Conservation (phyloP, 169 alveolate genomes). For the Theileria luwenshuni region DNA sequence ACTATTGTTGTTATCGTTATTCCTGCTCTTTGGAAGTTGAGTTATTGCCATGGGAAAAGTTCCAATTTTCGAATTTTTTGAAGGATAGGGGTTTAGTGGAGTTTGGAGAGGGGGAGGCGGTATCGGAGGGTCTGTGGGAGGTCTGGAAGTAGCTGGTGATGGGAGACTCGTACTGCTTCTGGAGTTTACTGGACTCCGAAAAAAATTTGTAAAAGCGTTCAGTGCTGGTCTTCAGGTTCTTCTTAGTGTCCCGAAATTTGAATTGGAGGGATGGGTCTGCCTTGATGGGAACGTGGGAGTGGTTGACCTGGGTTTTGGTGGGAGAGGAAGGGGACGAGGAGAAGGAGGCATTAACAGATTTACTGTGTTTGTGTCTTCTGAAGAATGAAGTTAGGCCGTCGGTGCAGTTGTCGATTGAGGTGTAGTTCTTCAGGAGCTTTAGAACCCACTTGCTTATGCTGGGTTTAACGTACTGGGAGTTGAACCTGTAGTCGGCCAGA, state of each 20-base stretch:
- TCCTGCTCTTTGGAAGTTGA: no score
- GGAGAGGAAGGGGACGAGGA: neutral
- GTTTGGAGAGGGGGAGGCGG: no score
- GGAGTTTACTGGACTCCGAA: neutral
- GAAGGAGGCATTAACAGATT: neutral
- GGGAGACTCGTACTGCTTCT: neutral
- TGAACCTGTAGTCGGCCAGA: conserved; percentile 87
- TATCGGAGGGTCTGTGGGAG: neutral
- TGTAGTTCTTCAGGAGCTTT: conserved; percentile 28
- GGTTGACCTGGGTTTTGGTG: neutral
- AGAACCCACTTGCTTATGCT: conserved; percentile 87
- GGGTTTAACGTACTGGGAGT: conserved; percentile 67
- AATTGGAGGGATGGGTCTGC: neutral
- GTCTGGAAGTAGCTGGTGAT: neutral
- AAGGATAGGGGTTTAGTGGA: no score
- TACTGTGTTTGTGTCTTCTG: neutral
- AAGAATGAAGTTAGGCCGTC: conserved; percentile 32
- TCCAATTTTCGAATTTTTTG: no score
- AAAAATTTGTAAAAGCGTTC: neutral
- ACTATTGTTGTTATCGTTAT: no score
- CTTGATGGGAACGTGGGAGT: conserved; percentile 3
- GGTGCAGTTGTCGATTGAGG: conserved; percentile 25
- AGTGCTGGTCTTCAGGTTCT: neutral
- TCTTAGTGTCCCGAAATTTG: neutral
- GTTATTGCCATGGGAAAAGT: no score